Evolutionary conservation across 1,284 basidiomycete genomes (phyloP), one percentile per base, ranked within the genome.

Genomic region (Peniophora sp.): DNA sequence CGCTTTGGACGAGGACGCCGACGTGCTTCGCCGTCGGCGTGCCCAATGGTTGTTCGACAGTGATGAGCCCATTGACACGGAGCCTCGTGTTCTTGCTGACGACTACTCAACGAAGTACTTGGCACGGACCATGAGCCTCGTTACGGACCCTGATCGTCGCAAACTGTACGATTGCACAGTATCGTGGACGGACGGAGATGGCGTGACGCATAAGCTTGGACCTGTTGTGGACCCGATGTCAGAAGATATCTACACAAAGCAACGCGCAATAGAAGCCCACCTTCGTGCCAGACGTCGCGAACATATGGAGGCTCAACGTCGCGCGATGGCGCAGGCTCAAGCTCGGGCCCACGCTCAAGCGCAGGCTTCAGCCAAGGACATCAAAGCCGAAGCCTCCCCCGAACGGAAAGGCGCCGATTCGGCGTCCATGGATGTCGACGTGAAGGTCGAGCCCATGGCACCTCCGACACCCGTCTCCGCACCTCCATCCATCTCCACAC

Each of bases 21-120:
- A 73, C 22, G 64, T 53, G 42, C 57, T 63, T n/a, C 64, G 66
- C 55, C 68, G 73, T 24, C 54, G 85, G 10, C 67, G 69, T 34
- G 85, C 87, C 51, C 74, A 79, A 51, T 87, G 87, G 86, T 70
- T 74, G 56, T 89, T 81, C 59, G 86, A 92, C 56, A 61, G 87
- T 52, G 83, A 88, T 53, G 65, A 60, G 36, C 79, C 81, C n/a
- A 56, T 71, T 23, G 86, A 84, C 47, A 88, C 81, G 60, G 81
- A 81, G 58, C 81, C 83, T 60, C 72, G 87, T 11, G 62, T 76
- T 0, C 65, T 91, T 20, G 64, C 88, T 12, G 86, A 91, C 58
- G 88, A 91, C 55, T 87, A 76, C 55, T 74, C 80, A 53, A 62
- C 78, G 3, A 76, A 72, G 81, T 85, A 66, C 12, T 12, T 32